Conservation (phyloP, 78 protist genomes). For the Dictyostelium intermedium region DNA sequence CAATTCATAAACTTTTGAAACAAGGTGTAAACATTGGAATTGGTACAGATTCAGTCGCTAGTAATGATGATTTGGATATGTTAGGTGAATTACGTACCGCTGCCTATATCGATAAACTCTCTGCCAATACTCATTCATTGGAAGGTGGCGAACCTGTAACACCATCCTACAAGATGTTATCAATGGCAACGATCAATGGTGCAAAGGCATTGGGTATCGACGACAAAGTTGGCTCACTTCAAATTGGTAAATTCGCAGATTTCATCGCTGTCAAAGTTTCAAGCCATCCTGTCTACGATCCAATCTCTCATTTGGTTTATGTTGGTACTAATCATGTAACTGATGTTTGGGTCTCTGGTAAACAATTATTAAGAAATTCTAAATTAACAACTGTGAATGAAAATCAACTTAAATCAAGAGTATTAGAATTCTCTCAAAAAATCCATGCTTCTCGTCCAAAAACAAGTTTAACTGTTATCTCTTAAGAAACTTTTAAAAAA, state of each 20-base stretch:
- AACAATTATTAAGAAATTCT: conserved; percentile 32
- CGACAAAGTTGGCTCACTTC: conserved; percentile 54
- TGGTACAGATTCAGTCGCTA: conserved; percentile 79
- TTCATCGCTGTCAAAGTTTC: conserved; percentile 71
- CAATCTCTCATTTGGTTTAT: conserved; percentile 70
- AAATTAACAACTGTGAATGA: conserved; percentile 10
- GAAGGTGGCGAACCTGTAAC: neutral
- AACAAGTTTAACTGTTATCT: conserved; percentile 27
- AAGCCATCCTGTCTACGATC: conserved; percentile 64
- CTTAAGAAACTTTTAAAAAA: neutral
- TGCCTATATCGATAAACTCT: conserved; percentile 50
- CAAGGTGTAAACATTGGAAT: conserved; percentile 62
- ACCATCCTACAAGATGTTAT: neutral
- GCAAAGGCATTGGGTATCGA: conserved; percentile 84
- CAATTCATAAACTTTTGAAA: conserved; percentile 29
- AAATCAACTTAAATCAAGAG: neutral
- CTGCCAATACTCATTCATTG: neutral
- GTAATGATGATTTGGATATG: conserved; percentile 82
- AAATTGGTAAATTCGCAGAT: conserved; percentile 74
- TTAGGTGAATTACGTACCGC: conserved; percentile 69
- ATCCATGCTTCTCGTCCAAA: conserved; percentile 29
- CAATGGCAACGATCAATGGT: conserved; percentile 80
- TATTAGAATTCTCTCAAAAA: neutral
- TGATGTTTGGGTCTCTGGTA: conserved; percentile 76
- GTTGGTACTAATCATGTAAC: conserved; percentile 77